phyloP scores from a whole-genome alignment of 139 green algal species.

The Coelastrella sp. region DNA sequence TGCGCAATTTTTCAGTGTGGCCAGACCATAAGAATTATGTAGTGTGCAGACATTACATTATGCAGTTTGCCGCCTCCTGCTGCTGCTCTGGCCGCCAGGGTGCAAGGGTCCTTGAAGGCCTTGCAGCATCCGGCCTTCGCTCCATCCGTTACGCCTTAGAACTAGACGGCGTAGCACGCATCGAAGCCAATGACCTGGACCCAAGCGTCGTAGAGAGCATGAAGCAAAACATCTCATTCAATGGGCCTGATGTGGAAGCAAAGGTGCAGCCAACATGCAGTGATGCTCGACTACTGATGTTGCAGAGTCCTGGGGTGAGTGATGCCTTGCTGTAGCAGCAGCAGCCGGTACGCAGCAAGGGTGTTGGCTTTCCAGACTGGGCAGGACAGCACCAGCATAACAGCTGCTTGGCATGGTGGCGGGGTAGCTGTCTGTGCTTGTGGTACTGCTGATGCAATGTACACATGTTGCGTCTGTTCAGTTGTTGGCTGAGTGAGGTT shows the following conservation, averaged over 20 bases:
- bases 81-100: background rate
- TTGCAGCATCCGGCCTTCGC: conserved; percentile 94
- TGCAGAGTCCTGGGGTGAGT: conserved; percentile 80
- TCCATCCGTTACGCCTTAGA: conserved; percentile 95
- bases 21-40: no score
- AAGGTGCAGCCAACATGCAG: conserved; percentile 69
- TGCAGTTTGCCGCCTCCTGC: no score
- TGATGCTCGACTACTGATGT: conserved; percentile 91
- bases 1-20: no score
- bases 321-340: conserved; percentile 1
- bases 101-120: conserved; percentile 85
- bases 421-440: no score
- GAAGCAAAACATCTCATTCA: conserved; percentile 86
- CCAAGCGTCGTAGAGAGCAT: conserved; percentile 76
- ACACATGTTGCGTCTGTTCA: no score
- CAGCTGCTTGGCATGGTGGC: no score
- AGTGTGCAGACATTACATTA: no score
- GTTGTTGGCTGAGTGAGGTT: no score
- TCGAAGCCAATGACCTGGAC: conserved; percentile 95
- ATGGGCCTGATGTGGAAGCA: conserved; percentile 65
- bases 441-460: no score
- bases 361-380: no score
- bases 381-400: no score
- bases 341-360: no score
- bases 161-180: conserved; percentile 69